Conservation (phyloP, 495 filamentous ascomycete species). For the Astrothelium macrocarpum region DNA sequence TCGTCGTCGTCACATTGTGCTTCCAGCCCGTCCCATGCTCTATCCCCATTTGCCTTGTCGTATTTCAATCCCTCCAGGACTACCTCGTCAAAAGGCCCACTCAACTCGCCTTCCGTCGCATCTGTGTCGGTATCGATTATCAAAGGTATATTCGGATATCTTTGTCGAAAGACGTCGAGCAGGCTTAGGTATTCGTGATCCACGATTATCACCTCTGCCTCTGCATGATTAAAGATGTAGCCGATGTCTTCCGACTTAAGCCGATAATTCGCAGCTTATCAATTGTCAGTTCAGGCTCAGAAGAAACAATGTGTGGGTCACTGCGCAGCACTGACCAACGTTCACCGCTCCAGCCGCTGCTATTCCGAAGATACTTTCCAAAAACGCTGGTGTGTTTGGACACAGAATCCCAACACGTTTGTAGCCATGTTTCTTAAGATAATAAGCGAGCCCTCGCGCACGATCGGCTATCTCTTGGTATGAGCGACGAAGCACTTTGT, state of each 20-base stretch:
- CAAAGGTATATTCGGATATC: conserved; percentile 51
- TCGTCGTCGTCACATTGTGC: conserved; percentile 64
- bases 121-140: conserved; percentile 84
- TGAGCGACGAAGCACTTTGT: conserved; percentile 57
- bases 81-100: conserved; percentile 74
- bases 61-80: conserved; percentile 68
- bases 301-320: neutral
- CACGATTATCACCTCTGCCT: conserved; percentile 81
- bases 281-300: neutral
- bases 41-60: conserved; percentile 50
- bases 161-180: conserved; percentile 51
- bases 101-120: conserved; percentile 58
- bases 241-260: conserved; percentile 77
- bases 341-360: conserved; percentile 73
- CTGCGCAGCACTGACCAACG: conserved; percentile 41
- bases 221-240: conserved; percentile 80
- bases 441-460: conserved; percentile 79
- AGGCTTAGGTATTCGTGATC: conserved; percentile 68
- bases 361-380: conserved; percentile 84
- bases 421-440: conserved; percentile 57
- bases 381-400: conserved; percentile 89
- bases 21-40: conserved; percentile 71
- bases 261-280: conserved; percentile 68
- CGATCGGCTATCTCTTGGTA: conserved; percentile 79
- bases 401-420: conserved; percentile 70